Evolutionary conservation across 108 stramenopile genomes (phyloP), one percentile per base, ranked within the genome.

Genomic region (Cylindrotheca closterium): DNA sequence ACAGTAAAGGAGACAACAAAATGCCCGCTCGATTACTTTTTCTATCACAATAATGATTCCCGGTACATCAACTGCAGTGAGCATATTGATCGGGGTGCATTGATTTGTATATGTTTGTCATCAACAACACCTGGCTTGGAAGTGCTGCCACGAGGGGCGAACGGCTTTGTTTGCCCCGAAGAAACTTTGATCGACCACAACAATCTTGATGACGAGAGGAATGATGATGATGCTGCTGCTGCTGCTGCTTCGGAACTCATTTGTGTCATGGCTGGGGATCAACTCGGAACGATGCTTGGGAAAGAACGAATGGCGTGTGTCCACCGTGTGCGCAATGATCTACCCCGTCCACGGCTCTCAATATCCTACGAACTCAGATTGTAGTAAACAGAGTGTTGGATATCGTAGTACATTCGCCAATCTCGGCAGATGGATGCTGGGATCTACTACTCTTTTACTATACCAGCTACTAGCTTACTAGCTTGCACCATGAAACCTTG

Each of bases 1-100:
- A n/a, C n/a, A n/a, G n/a, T n/a, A n/a, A n/a, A n/a, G 46, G 47
- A 12, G 31, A 28, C 31, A 18, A 21, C 8, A 12, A 5, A 47
- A 33, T 80, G 75, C 50, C 79, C 74, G 21, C 51, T 80, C 4
- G 79, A 80, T 37, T 80, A 76, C 51, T 80, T 80, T 52, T 66
- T 76, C 31, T 80, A 80, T 50, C 72, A 73, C 60, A 71, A 75
- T 25, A 12, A 48, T 19, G 12, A 65, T 51, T 55, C 66, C 2
- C 17, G 25, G 2, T 48, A 29, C 22, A 47, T 7, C 19, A 80
- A 80, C 47, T 80, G 79, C 53, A 65, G 33, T 25, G 74, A 71
- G 28, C 79, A 80, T 52, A 47, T 76, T 17, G 74, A 80, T 48
- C 42, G 79, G 25, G 79, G 79, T 29, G 21, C 63, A 7, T 56